These are phyloP conservation scores for Fusarium newnesense DNA, from an alignment of 2,329 filamentous ascomycete species.

Conservation along the genomic window DNA sequence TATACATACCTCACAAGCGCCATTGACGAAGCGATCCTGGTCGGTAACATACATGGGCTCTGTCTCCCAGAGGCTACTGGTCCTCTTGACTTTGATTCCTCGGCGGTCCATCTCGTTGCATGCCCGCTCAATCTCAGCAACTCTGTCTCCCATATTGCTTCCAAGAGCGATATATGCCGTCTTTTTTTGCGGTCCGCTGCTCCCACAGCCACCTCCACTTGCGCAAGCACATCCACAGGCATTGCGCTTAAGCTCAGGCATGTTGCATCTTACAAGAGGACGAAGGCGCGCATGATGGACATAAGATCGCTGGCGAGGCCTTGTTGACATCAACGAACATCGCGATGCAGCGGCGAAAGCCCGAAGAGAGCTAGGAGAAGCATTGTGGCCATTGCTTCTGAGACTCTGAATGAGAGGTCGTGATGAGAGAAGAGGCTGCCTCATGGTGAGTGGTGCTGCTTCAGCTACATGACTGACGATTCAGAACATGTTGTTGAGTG, in stretches of 20 bases:
- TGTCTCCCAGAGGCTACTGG: constrained; percentile 93
- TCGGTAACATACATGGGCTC: constrained; percentile 96
- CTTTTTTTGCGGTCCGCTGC: constrained; percentile 47
- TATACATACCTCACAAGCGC: constrained; percentile 82
- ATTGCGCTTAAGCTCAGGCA: constrained; percentile 35
- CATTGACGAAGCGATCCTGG: constrained; percentile 90
- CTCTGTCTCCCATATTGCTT: constrained; percentile 89
- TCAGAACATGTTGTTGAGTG: constrained; percentile 20
- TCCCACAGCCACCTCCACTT: constrained; percentile 43
- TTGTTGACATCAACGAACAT: constrained; percentile 22
- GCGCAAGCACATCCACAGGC: constrained; percentile 52
- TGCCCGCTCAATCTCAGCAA: constrained; percentile 85
- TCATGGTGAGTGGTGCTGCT: constrained; percentile 32
- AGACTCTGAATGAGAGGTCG: constrained; percentile 18
- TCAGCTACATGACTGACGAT: constrained; percentile 30
- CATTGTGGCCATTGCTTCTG: constrained; percentile 11
- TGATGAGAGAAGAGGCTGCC: constrained; percentile 22
- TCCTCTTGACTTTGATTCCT: constrained; percentile 79
- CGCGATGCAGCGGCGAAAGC: constrained; percentile 21
- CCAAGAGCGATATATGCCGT: constrained; percentile 87
- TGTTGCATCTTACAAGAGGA: constrained; percentile 8
- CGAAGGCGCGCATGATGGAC: constrained; percentile 27
- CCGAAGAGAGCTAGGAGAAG: constrained; percentile 3
- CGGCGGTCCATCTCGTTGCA: constrained; percentile 79
- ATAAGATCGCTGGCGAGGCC: constrained; percentile 16